Evolutionary conservation across 306 rosid genomes (phyloP), one percentile per base, ranked within the genome.

Genomic region (Coriaria nepalensis): DNA sequence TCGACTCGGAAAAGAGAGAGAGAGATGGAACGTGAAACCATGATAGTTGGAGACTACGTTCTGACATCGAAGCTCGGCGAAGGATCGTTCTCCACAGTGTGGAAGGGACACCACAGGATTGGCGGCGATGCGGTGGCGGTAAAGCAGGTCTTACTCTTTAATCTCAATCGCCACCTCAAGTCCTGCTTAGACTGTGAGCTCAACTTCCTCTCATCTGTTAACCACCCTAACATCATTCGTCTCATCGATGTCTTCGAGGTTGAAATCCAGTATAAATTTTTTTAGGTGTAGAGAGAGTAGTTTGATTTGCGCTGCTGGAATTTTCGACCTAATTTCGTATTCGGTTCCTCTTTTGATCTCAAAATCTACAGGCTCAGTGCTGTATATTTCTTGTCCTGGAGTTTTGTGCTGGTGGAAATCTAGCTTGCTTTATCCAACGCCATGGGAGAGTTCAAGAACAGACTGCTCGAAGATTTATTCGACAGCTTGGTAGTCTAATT

Each of bases 331-430:
- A 32, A 33, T 41, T 10, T 10, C 13, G 39, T 41, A 40, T 6
- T 20, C 7, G 37, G 15, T 52, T 13, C 11, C 6, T 15, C 3
- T 20, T 20, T 3, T 3, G 1, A 20, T 20, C 29, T 20, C 29
- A 20, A 20, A 38, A 5, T 62, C 13, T 13, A 7, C 58, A 73
- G 88, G 78, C 33, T 59, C 70, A 70, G 53, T 72, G 60, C 36
- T 73, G 66, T 55, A 33, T 62, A 8, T 73, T 70, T 63, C 59
- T 80, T 37, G 78, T 76, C 12, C 58, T 76, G 64, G 83, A 80
- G 56, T 73, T 67, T 56, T 80, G 88, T 60, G 69, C 59, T 36
- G 78, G 83, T 33, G 88, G 81, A 35, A 68, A 62, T 68, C 49
- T 80, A 8, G 80, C 88, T 68, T 68, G 74, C 37, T 76, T 67